A percentile compares a stretch with the other conserved stretches of the same genome.
Evolutionary conservation across 495 filamentous ascomycete species (phyloP).

Genomic region (Zalerion maritima): DNA sequence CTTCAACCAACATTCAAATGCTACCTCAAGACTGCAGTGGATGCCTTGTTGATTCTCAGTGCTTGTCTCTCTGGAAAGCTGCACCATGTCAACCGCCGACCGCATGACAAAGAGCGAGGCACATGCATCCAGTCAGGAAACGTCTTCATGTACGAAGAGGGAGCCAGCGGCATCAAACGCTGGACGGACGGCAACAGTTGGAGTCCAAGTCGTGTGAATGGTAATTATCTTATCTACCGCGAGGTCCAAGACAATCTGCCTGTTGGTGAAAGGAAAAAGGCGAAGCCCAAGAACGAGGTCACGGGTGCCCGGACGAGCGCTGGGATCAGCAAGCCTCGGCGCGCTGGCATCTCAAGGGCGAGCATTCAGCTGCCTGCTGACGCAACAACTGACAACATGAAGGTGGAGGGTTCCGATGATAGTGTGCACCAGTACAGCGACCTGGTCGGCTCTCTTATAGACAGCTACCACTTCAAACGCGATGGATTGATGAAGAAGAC

Average conservation of each 20-base stretch:
- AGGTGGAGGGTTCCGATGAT: no score
- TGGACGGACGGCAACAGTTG: slow-evolving; percentile 87
- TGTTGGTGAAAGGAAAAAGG: slow-evolving; percentile 79
- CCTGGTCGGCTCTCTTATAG: slow-evolving; percentile 66
- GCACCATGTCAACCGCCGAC: slow-evolving; percentile 62
- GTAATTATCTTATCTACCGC: slow-evolving; percentile 81
- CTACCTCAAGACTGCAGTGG: slow-evolving; percentile 55
- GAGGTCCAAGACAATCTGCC: slow-evolving; percentile 71
- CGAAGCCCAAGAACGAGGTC: slow-evolving; percentile 57
- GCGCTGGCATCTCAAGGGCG: no score
- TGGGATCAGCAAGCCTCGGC: slow-evolving; percentile 11
- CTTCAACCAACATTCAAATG: slow-evolving; percentile 42
- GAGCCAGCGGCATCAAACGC: slow-evolving; percentile 75
- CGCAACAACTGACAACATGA: no score
- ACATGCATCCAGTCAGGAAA: slow-evolving; percentile 66
- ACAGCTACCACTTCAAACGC: slow-evolving; percentile 78
- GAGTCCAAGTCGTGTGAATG: slow-evolving; percentile 80
- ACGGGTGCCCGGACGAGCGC: no score
- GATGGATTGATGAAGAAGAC: slow-evolving; percentile 85
- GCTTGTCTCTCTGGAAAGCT: slow-evolving; percentile 54
- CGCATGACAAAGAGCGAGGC: slow-evolving; percentile 67
- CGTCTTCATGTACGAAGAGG: slow-evolving; percentile 82
- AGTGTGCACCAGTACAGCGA: no score
- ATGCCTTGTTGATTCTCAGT: slow-evolving; percentile 64
- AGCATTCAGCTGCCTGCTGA: no score